Evolutionary conservation across 1,284 basidiomycete genomes (phyloP).

Genomic region (Macrocystidia cucumis): DNA sequence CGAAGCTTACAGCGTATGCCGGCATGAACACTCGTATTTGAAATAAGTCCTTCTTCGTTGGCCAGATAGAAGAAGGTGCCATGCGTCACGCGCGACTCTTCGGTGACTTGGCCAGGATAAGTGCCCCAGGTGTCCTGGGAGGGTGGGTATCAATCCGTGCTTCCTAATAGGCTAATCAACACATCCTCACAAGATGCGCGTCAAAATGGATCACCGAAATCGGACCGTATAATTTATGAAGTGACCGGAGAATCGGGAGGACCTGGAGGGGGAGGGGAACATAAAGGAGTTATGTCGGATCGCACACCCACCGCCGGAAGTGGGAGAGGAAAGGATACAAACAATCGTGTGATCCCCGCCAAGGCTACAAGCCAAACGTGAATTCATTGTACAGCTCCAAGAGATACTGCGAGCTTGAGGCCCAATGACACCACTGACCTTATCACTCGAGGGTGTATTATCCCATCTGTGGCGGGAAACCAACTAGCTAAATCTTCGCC

Average conservation of each 20-base stretch:
- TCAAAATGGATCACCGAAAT: slow-evolving; percentile 80
- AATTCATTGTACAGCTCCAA: neutral
- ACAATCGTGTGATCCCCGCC: slow-evolving; percentile 80
- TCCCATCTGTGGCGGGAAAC: slow-evolving; percentile 42
- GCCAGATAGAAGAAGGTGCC: slow-evolving; percentile 76
- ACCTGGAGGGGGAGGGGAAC: slow-evolving; percentile 20
- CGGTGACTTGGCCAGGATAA: slow-evolving; percentile 44
- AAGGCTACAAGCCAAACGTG: slow-evolving; percentile 31
- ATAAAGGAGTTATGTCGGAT: neutral
- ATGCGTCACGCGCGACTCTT: slow-evolving; percentile 63
- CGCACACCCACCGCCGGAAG: too few species aligned
- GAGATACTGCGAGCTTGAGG: slow-evolving; percentile 1
- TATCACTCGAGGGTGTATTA: slow-evolving; percentile 60
- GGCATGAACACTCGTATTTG: slow-evolving; percentile 68
- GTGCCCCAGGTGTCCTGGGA: slow-evolving; percentile 41
- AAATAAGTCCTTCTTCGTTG: slow-evolving; percentile 63
- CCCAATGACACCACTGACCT: slow-evolving; percentile 29
- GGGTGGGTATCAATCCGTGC: slow-evolving; percentile 2
- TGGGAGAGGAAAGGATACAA: slow-evolving; percentile 10
- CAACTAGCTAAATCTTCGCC: slow-evolving; percentile 20
- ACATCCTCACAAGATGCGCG: slow-evolving; percentile 46
- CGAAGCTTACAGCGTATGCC: slow-evolving; percentile 70
- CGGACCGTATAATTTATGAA: slow-evolving; percentile 68
- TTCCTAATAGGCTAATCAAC: neutral
- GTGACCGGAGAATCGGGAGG: slow-evolving; percentile 65